Percentiles rank a stretch among this genome's conserved stretches.
phyloP scores from a whole-genome alignment of 2,329 filamentous ascomycete genomes.

The Arthrobotrys iridis region DNA sequence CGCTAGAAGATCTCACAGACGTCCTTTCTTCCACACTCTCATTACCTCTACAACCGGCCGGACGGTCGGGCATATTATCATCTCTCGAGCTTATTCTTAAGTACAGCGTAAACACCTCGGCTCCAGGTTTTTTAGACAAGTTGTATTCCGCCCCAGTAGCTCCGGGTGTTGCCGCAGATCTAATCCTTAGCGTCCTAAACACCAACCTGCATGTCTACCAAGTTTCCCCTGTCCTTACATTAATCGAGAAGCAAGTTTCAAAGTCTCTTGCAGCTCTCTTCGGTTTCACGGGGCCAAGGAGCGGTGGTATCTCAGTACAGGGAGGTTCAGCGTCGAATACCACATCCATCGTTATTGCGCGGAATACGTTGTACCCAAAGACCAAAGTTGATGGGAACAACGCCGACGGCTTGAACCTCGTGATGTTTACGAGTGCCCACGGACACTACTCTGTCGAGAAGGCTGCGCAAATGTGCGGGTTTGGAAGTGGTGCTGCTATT shows the following conservation, averaged over 20 bases:
- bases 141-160: constrained; percentile 91
- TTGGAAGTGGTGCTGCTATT: constrained; percentile 79
- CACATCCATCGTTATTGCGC: constrained; percentile 84
- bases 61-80: constrained; percentile 78
- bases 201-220: constrained; percentile 96
- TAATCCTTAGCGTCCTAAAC: constrained; percentile 85
- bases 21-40: constrained; percentile 41
- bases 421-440: constrained; percentile 86
- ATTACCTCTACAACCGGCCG: constrained; percentile 59
- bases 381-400: constrained; percentile 79
- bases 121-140: constrained; percentile 96
- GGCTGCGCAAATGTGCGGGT: constrained; percentile 86
- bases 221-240: constrained; percentile 85
- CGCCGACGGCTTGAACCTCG: constrained; percentile 68
- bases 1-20: constrained; percentile 29
- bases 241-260: constrained; percentile 86
- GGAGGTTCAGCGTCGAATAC: constrained; percentile 87
- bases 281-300: constrained; percentile 74
- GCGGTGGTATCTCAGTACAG: constrained; percentile 78
- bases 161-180: constrained; percentile 83
- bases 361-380: constrained; percentile 83
- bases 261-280: constrained; percentile 78
- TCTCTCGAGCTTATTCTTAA: constrained; percentile 76
- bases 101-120: constrained; percentile 98
- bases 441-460: constrained; percentile 97